These are phyloP conservation scores for Jimgerdemannia lactiflua DNA, from an alignment of 192 early-diverging fungal genomes.

Conservation along the genomic window DNA sequence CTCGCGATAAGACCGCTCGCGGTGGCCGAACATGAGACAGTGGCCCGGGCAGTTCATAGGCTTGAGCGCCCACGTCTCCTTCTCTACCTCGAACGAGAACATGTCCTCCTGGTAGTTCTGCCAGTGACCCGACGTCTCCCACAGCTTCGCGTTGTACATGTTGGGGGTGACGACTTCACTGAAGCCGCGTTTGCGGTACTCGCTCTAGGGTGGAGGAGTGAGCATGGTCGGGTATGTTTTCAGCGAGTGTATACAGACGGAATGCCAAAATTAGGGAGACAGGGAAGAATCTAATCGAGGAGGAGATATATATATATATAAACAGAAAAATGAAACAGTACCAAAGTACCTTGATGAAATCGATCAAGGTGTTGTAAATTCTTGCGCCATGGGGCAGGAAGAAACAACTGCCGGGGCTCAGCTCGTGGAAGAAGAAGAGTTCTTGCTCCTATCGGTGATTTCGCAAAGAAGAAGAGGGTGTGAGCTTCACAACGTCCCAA, in stretches of 20 bases:
- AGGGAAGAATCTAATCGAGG: background rate
- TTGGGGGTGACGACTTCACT: constrained; percentile 97
- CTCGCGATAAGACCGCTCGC: constrained; percentile 95
- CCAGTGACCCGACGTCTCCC: constrained; percentile 96
- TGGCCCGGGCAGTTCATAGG: constrained; percentile 99
- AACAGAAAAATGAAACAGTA: too few relatives aligned
- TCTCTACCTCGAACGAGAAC: constrained; percentile 94
- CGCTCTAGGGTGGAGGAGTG: constrained; percentile 9
- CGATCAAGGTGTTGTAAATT: constrained; percentile 94
- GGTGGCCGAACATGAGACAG: constrained; percentile 92
- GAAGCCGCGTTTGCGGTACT: constrained; percentile 94
- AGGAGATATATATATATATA: too few relatives aligned
- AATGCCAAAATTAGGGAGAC: background rate
- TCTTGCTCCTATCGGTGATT: constrained; percentile 75
- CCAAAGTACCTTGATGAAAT: constrained; percentile 73
- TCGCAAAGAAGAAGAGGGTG: background rate
- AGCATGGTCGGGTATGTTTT: background rate
- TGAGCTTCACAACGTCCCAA: background rate
- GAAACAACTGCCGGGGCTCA: constrained; percentile 91
- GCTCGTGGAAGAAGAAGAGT: constrained; percentile 97
- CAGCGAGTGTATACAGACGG: too few relatives aligned
- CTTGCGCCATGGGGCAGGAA: constrained; percentile 95
- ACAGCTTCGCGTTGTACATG: constrained; percentile 98
- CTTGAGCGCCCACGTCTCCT: constrained; percentile 97
- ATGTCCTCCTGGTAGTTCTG: constrained; percentile 97